Conservation (phyloP, 495 filamentous ascomycete genomes). For the Penicillium daleae region DNA sequence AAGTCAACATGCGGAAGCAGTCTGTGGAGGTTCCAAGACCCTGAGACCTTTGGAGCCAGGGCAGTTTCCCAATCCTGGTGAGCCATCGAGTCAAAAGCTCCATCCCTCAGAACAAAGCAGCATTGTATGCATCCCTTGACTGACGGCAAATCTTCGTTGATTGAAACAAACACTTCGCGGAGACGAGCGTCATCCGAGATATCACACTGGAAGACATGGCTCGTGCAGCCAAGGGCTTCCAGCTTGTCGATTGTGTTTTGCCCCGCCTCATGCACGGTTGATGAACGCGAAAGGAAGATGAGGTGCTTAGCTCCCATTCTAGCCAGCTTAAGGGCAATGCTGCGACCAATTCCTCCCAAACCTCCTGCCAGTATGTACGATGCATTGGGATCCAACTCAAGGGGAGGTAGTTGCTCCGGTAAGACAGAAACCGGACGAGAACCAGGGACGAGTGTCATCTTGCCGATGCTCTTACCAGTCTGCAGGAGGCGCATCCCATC, state of each 20-base stretch:
- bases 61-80: neutral
- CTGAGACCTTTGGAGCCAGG: constrained; percentile 10
- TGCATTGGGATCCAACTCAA: constrained; percentile 1
- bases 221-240: neutral
- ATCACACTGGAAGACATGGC: constrained; percentile 2
- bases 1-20: constrained; percentile 38
- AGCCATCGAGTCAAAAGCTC: neutral
- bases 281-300: constrained; percentile 14
- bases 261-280: neutral
- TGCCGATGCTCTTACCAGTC: neutral
- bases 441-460: constrained; percentile 5
- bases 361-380: constrained; percentile 21
- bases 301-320: constrained; percentile 12
- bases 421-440: neutral
- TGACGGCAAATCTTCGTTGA: neutral
- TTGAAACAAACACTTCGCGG: neutral
- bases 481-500: constrained; percentile 15
- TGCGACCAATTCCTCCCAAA: constrained; percentile 15
- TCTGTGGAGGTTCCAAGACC: constrained; percentile 12
- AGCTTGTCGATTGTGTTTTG: neutral
- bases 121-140: constrained; percentile 6
- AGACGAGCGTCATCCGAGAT: constrained; percentile 9
- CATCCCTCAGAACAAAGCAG: neutral
- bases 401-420: neutral
- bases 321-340: constrained; percentile 6